phyloP scores from a whole-genome alignment of 805 yeast genomes.

The Maudiozyma barnettii region DNA sequence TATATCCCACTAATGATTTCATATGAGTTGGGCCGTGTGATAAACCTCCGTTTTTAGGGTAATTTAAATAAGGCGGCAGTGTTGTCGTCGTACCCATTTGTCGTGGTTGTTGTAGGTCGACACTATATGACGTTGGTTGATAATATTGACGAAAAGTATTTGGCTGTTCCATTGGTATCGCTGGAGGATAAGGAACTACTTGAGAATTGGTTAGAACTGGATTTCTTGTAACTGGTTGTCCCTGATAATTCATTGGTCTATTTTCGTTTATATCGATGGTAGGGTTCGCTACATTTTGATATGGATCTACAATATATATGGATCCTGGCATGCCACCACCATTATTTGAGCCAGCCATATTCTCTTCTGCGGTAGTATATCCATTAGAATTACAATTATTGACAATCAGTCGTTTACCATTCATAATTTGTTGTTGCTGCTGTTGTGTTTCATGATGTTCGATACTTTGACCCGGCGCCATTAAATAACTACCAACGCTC shows the following conservation, averaged over 20 bases:
- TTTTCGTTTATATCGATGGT: background rate
- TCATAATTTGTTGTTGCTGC: too few species aligned
- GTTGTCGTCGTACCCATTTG: background rate
- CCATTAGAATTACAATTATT: background rate
- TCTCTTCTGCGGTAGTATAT: background rate
- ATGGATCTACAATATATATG: background rate
- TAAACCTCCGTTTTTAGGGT: background rate
- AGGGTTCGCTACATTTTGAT: background rate
- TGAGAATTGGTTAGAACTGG: background rate
- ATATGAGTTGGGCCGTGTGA: background rate
- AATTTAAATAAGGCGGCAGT: background rate
- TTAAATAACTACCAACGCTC: background rate
- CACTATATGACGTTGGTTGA: background rate
- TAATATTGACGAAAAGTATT: background rate
- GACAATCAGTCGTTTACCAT: background rate
- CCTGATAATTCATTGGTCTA: background rate
- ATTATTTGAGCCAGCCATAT: too few species aligned
- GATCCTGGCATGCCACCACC: background rate
- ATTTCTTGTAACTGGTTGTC: background rate
- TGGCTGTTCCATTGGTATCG: background rate
- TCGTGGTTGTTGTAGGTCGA: background rate
- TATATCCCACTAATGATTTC: background rate
- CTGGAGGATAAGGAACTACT: background rate
- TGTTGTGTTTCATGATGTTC: background rate
- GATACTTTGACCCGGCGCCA: background rate